Base-by-base conservation (phyloP, 805 yeast species). In the Starmerella khaoyaiensis region DNA sequence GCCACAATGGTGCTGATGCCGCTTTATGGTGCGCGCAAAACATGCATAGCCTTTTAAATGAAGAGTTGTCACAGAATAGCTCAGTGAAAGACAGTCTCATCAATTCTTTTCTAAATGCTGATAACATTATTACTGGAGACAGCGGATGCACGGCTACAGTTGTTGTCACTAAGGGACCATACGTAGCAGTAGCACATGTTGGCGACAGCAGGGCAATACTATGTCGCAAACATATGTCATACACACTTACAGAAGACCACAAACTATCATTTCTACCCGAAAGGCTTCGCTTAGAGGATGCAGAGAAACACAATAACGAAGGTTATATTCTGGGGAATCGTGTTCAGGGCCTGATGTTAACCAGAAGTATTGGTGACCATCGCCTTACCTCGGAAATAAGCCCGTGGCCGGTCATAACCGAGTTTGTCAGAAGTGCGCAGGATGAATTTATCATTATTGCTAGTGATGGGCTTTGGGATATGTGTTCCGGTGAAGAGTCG, bases 391-490 rank as follows among this genome's bases (percentile, higher is more conserved):
- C 33, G 59, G 48, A 20, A 10, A 44, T 45, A 12, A 75, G 42
- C 86, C 81, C 21, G 69, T 78, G 32, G 84, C 90, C 0, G 68
- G 71, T 35, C 90, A 2, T 82, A 71, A 49, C 78, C 86, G 0
- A 77, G 86, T 0, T 67, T 76, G 62, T 79, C 27, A 66, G 67
- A 14, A 53, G 55, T 12, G 54, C 55, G 0, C 62, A 59, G 11
- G 93, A 82, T 53, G 75, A 74, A 42, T 80, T 76, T 48, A 56
- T 82, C 50, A 79, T 82, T 28, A 61, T 82, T 40, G 94, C 93
- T 1, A 79, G 93, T 52, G 94, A 82, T 57, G 94, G 94, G 0
- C 61, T 82, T 3, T 82, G 94, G 94, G 94, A 82, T 54, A 87
- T 81, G 4, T 65, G 80, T 27, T 64, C 71, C 8, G 93, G 80